Evolutionary conservation across 176 grass and related monocot species (phyloP).

Genomic region (Phoenix roebelenii): DNA sequence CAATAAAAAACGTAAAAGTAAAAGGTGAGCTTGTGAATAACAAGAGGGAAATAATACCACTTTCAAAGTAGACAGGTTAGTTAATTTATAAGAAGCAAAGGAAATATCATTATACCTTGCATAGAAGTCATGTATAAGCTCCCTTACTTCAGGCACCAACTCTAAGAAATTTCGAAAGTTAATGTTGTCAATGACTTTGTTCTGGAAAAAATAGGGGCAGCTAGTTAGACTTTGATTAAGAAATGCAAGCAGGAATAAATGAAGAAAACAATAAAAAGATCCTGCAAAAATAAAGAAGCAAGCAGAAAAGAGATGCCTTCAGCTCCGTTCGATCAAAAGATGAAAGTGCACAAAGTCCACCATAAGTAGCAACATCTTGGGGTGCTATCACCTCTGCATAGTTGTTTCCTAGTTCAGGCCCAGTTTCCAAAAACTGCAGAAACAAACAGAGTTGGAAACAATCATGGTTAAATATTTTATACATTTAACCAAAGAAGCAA

Average conservation of each 20-base stretch:
- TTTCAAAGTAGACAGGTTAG: no score
- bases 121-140: slow-evolving; percentile 98
- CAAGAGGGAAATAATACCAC: no score
- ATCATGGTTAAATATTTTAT: no score
- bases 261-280: neutral
- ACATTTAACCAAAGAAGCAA: no score
- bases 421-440: slow-evolving; percentile 85
- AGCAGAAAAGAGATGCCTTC: slow-evolving; percentile 40
- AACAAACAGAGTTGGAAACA: neutral
- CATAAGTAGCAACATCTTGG: slow-evolving; percentile 93
- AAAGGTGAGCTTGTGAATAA: no score
- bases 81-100: no score
- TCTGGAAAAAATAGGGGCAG: slow-evolving; percentile 23
- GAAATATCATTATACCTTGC: slow-evolving; percentile 40
- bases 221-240: no score
- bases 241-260: no score
- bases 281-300: neutral
- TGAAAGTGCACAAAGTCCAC: slow-evolving; percentile 90
- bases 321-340: slow-evolving; percentile 94
- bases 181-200: slow-evolving; percentile 88
- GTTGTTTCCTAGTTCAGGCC: slow-evolving; percentile 70
- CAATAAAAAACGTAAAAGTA: no score
- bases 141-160: slow-evolving; percentile 94
- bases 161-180: slow-evolving; percentile 97
- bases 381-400: slow-evolving; percentile 94